Conservation (phyloP, 345 rosid species). For the Cochlearia excelsa region DNA sequence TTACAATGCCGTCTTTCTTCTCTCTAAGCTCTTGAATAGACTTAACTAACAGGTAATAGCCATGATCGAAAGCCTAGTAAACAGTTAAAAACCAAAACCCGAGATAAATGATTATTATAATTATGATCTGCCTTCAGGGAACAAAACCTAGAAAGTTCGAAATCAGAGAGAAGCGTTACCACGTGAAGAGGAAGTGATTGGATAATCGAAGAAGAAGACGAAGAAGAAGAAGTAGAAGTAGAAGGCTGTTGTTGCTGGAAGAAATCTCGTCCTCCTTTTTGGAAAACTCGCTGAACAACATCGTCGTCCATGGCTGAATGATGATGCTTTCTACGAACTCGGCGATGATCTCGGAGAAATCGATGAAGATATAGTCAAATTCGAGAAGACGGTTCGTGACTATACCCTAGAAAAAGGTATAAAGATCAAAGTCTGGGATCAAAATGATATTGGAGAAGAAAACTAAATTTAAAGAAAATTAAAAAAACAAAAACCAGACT, state of each 20-base stretch:
- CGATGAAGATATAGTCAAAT: not conserved
- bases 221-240: slow-evolving; percentile 72
- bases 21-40: slow-evolving; percentile 95
- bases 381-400: slow-evolving; percentile 3
- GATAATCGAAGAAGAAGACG: slow-evolving; percentile 80
- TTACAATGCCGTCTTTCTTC: slow-evolving; percentile 84
- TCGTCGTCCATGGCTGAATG: slow-evolving; percentile 67
- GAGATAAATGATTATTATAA: not conserved
- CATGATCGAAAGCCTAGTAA: slow-evolving; percentile 85
- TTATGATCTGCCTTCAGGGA: too few species aligned
- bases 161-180: slow-evolving; percentile 42
- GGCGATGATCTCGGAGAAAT: slow-evolving; percentile 24
- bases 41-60: slow-evolving; percentile 81
- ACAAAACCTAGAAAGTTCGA: not conserved
- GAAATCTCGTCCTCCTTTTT: slow-evolving; percentile 88
- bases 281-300: slow-evolving; percentile 90
- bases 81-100: not conserved
- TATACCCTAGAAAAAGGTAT: not conserved
- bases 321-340: too few species aligned
- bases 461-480: too few species aligned
- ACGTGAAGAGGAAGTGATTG: slow-evolving; percentile 95
- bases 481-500: not conserved
- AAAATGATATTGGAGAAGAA: not conserved
- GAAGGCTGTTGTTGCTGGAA: slow-evolving; percentile 80
- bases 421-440: not conserved